A percentile compares a stretch with the other conserved stretches of the same genome.
These are phyloP conservation scores for Aristolochia contorta DNA, from an alignment of 164 flowering plant species.

Conservation along the genomic window DNA sequence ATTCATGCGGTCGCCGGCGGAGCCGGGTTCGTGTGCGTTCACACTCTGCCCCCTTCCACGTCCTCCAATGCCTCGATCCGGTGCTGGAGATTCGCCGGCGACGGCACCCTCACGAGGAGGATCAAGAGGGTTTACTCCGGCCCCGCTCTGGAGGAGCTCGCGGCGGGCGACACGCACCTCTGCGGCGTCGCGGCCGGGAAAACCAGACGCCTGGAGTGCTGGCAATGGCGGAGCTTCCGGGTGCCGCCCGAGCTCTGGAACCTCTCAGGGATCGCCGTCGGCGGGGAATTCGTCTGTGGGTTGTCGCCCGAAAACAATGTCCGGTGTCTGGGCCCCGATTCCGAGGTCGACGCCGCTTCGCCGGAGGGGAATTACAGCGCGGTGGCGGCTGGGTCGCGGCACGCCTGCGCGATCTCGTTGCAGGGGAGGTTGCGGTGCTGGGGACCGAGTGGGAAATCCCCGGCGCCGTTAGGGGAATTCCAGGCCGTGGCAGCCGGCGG, in stretches of 20 bases:
- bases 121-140: constrained; percentile 42
- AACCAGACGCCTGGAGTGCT: constrained; percentile 33
- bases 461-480: constrained; percentile 31
- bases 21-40: constrained; percentile 40
- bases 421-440: constrained; percentile 47
- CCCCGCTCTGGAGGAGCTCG: constrained; percentile 26
- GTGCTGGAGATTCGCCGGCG: constrained; percentile 57
- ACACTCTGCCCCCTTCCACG: constrained; percentile 18
- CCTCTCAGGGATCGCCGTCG: constrained; percentile 43
- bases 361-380: constrained; percentile 28
- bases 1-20: constrained; percentile 40
- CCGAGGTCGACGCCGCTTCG: background rate
- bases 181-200: constrained; percentile 36
- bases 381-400: constrained; percentile 45
- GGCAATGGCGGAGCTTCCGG: constrained; percentile 38
- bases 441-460: constrained; percentile 28
- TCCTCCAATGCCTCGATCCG: constrained; percentile 20
- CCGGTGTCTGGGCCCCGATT: constrained; percentile 26
- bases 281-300: constrained; percentile 59
- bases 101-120: constrained; percentile 1
- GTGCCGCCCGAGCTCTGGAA: background rate
- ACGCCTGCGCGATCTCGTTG: constrained; percentile 48
- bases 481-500: constrained; percentile 52
- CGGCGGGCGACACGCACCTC: constrained; percentile 39
- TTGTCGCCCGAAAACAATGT: constrained; percentile 22